phyloP scores from a whole-genome alignment of 805 yeast species.

The Nadsonia fulvescens region DNA sequence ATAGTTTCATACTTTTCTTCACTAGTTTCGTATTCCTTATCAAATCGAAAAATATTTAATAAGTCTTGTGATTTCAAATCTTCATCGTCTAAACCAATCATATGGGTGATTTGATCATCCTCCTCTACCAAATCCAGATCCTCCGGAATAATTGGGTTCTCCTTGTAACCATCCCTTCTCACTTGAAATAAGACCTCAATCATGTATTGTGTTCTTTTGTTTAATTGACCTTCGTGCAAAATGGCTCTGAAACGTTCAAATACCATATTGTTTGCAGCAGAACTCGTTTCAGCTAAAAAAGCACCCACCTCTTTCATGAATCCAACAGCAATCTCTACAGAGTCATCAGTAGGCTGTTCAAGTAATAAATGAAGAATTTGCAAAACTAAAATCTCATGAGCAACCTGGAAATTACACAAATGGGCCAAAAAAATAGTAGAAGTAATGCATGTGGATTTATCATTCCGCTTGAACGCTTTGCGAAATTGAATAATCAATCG shows the following conservation, averaged over 20 bases:
- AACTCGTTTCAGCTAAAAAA: conserved; percentile 25
- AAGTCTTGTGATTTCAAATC: conserved; percentile 24
- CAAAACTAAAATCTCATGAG: conserved; percentile 33
- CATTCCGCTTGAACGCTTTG: conserved; percentile 29
- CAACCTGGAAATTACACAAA: conserved; percentile 43
- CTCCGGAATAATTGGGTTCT: conserved; percentile 23
- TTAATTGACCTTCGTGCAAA: conserved; percentile 35
- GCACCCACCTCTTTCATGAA: conserved; percentile 37
- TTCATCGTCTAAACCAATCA: conserved; percentile 32
- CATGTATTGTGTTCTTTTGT: conserved; percentile 25
- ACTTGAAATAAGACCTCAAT: conserved; percentile 34
- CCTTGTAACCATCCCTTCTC: conserved; percentile 27
- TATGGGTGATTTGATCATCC: conserved; percentile 41
- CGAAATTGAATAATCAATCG: conserved; percentile 44
- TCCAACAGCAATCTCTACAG: conserved; percentile 35
- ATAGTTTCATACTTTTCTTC: conserved; percentile 31
- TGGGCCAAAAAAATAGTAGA: conserved; percentile 37
- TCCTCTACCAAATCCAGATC: conserved; percentile 45
- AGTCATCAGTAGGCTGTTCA: conserved; percentile 31
- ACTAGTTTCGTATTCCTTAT: conserved; percentile 29
- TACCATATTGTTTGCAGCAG: conserved; percentile 28
- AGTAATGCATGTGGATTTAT: conserved; percentile 26
- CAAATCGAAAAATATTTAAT: conserved; percentile 34
- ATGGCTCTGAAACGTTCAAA: conserved; percentile 43
- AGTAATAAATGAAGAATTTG: conserved; percentile 34